phyloP scores from a whole-genome alignment of 768 basidiomycete species.

The Hirschioporus abietinus region DNA sequence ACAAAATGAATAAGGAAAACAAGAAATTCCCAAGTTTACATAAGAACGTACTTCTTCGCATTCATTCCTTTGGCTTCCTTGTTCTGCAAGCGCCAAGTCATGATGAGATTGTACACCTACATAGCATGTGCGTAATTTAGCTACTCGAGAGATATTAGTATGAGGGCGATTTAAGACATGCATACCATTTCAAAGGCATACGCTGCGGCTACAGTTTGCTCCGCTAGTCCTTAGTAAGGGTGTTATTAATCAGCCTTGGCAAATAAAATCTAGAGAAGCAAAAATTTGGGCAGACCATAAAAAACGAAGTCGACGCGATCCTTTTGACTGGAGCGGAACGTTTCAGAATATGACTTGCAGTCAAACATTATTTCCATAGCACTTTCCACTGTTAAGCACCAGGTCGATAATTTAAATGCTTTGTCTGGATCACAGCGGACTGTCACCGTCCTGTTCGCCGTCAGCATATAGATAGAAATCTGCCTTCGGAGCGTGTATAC shows the following conservation, averaged over 20 bases:
- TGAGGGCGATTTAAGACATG: background rate
- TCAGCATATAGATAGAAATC: slow-evolving; percentile 9
- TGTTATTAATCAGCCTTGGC: background rate
- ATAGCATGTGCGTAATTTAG: background rate
- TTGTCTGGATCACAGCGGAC: slow-evolving; percentile 14
- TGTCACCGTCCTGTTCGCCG: slow-evolving; percentile 18
- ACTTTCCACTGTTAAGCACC: slow-evolving; percentile 12
- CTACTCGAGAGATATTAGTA: too few relatives aligned
- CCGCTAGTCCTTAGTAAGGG: slow-evolving; percentile 19
- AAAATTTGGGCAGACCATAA: slow-evolving; percentile 16
- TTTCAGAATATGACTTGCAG: slow-evolving; percentile 20
- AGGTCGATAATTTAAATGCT: slow-evolving; percentile 12
- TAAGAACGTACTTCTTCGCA: slow-evolving; percentile 19
- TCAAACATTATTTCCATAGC: slow-evolving; percentile 23
- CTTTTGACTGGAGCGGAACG: slow-evolving; percentile 3
- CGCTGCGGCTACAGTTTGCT: slow-evolving; percentile 22
- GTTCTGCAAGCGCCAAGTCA: slow-evolving; percentile 20
- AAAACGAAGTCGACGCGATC: slow-evolving; percentile 18
- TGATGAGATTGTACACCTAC: slow-evolving; percentile 24
- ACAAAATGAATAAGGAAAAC: background rate
- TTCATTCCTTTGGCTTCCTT: slow-evolving; percentile 17
- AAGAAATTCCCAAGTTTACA: background rate
- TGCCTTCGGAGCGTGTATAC: background rate
- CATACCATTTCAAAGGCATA: slow-evolving; percentile 19
- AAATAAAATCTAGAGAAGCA: background rate